Conservation (phyloP, 208 protist species). For the Angomonas desouzai region DNA sequence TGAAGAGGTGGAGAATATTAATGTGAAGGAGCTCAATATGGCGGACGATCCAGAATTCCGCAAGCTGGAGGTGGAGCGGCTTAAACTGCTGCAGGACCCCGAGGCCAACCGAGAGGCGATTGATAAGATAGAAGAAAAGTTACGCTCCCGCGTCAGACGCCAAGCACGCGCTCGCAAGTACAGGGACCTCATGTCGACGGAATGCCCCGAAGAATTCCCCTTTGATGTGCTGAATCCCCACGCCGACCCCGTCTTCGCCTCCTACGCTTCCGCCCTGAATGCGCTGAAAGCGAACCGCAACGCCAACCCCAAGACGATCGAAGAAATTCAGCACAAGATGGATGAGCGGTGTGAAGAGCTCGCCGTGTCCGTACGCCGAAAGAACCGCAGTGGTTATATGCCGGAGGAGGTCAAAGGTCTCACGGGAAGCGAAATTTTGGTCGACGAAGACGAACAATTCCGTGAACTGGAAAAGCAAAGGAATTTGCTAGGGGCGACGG, state of each 20-base stretch:
- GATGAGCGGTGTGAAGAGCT: conserved; percentile 66
- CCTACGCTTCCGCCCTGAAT: conserved; percentile 49
- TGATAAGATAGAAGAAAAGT: conserved; percentile 38
- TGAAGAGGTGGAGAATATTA: conserved; percentile 20
- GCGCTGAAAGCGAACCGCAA: conserved; percentile 42
- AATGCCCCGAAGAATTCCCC: conserved; percentile 52
- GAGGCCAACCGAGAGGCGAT: conserved; percentile 28
- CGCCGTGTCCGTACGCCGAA: conserved; percentile 34
- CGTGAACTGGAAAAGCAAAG: conserved; percentile 70
- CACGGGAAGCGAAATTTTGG: conserved; percentile 33
- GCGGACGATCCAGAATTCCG: conserved; percentile 17
- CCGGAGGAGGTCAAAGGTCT: conserved; percentile 55
- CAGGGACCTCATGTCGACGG: conserved; percentile 69
- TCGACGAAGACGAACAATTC: conserved; percentile 59
- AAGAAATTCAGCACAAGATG: conserved; percentile 65
- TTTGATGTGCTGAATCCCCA: conserved; percentile 54
- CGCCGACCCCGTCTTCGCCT: conserved; percentile 57
- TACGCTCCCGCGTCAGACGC: conserved; percentile 56
- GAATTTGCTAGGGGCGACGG: not conserved
- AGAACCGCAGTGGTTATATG: conserved; percentile 44
- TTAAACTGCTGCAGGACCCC: conserved; percentile 17
- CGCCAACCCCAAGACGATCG: conserved; percentile 47
- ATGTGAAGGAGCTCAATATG: conserved; percentile 16
- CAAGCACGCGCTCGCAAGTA: conserved; percentile 46
- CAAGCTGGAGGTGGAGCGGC: conserved; percentile 27